Conservation (phyloP, 805 yeast species). For the Yamadazyma paraphyllophila region DNA sequence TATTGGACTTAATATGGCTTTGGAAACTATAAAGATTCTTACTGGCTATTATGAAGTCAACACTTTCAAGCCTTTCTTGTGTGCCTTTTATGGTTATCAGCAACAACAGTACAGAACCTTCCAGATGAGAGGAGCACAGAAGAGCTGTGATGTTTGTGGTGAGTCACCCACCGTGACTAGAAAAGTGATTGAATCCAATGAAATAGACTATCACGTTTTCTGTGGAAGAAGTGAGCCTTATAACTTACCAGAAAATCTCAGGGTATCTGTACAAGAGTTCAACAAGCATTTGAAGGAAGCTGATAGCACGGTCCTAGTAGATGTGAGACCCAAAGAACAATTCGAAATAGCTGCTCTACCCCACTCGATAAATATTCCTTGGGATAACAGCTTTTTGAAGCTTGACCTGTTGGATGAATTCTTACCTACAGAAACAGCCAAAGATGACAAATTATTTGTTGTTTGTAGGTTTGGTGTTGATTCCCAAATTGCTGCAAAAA, state of each 20-base stretch:
- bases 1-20: slow-evolving; percentile 85
- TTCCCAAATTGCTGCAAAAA: slow-evolving; percentile 71
- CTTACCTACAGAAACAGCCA: slow-evolving; percentile 13
- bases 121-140: slow-evolving; percentile 71
- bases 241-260: slow-evolving; percentile 42
- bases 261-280: slow-evolving; percentile 47
- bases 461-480: slow-evolving; percentile 91
- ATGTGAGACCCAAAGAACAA: slow-evolving; percentile 82
- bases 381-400: slow-evolving; percentile 40
- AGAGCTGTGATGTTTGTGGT: slow-evolving; percentile 65
- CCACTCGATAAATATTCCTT: slow-evolving; percentile 61
- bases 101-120: slow-evolving; percentile 66
- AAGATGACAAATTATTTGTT: slow-evolving; percentile 44
- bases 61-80: slow-evolving; percentile 64
- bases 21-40: slow-evolving; percentile 77
- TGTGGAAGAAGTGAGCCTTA: slow-evolving; percentile 63
- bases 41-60: slow-evolving; percentile 50
- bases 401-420: slow-evolving; percentile 16
- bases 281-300: not conserved
- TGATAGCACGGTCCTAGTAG: slow-evolving; percentile 44
- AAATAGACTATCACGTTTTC: slow-evolving; percentile 64
- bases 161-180: slow-evolving; percentile 48
- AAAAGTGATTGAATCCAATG: slow-evolving; percentile 43
- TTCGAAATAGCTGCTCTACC: slow-evolving; percentile 64
- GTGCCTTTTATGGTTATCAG: slow-evolving; percentile 66